Evolutionary conservation across 2,329 filamentous ascomycete genomes (phyloP).

Genomic region (Aspergillus bombycis): DNA sequence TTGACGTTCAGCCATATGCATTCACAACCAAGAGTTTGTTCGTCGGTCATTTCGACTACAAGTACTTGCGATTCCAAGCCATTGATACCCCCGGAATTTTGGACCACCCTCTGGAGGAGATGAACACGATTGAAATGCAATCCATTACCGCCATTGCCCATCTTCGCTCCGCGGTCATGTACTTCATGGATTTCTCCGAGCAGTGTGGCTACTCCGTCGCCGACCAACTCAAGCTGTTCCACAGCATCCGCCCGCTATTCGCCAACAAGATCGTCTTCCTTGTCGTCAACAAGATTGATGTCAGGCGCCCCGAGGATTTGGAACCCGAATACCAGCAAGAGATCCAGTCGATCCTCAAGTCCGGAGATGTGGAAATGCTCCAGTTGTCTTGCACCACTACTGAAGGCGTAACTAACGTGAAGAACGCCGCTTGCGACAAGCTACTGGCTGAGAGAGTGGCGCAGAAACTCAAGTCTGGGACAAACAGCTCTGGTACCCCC

Average conservation of each 20-base stretch:
- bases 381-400: constrained; percentile 94
- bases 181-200: constrained; percentile 97
- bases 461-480: constrained; percentile 89
- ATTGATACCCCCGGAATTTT: constrained; percentile 99
- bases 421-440: constrained; percentile 92
- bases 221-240: constrained; percentile 92
- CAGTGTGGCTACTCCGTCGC: constrained; percentile 93
- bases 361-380: constrained; percentile 87
- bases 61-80: constrained; percentile 85
- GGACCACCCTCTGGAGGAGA: constrained; percentile 96
- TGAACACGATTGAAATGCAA: constrained; percentile 99
- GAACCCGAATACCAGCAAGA: constrained; percentile 76
- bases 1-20: constrained; percentile 95
- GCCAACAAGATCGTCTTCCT: constrained; percentile 97
- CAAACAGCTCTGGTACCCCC: constrained; percentile 74
- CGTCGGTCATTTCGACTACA: constrained; percentile 97
- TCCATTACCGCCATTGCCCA: constrained; percentile 97
- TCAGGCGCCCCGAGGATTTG: constrained; percentile 83
- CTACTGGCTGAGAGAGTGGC: constrained; percentile 90
- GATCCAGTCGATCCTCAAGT: constrained; percentile 78
- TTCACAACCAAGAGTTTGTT: constrained; percentile 98
- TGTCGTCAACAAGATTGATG: constrained; percentile 97
- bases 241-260: constrained; percentile 95
- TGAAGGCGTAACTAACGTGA: constrained; percentile 91
- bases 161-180: constrained; percentile 89